Percentiles rank a stretch among this genome's conserved stretches.
These are phyloP conservation scores for Taiozyma sp. DNA, from an alignment of 1,139 yeast genomes.

Conservation along the genomic window DNA sequence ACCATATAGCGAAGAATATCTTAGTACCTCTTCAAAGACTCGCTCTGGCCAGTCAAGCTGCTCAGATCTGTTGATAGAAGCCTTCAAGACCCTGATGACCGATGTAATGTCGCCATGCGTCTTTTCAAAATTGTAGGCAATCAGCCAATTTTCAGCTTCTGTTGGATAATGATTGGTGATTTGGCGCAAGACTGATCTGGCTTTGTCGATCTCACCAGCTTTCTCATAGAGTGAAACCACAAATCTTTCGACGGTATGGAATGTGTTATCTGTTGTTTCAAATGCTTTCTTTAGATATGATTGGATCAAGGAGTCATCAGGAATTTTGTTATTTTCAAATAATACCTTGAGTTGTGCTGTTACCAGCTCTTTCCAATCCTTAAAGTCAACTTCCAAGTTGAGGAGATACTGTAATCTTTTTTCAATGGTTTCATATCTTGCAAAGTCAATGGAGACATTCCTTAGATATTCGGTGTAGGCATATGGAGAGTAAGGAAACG, in stretches of 20 bases:
- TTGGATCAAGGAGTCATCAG: not conserved
- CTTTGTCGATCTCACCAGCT: slow-evolving; percentile 27
- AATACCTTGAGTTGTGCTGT: not conserved
- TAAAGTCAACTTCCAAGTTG: not conserved
- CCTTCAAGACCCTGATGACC: slow-evolving; percentile 28
- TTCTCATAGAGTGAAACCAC: slow-evolving; percentile 31
- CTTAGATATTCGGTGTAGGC: slow-evolving; percentile 6
- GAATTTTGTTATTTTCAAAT: not conserved
- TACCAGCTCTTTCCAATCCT: slow-evolving; percentile 6
- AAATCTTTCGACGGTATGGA: slow-evolving; percentile 41
- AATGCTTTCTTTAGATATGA: slow-evolving; percentile 26
- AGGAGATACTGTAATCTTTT: slow-evolving; percentile 1
- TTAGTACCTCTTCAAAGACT: slow-evolving; percentile 41
- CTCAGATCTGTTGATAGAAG: slow-evolving; percentile 30
- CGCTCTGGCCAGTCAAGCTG: slow-evolving; percentile 49
- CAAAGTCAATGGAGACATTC: not conserved
- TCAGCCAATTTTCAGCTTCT: slow-evolving; percentile 47
- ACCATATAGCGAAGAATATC: slow-evolving; percentile 38
- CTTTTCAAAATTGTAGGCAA: slow-evolving; percentile 37
- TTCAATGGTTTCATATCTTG: not conserved
- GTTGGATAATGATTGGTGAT: slow-evolving; percentile 29
- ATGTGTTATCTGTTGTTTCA: slow-evolving; percentile 30
- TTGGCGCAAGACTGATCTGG: slow-evolving; percentile 27
- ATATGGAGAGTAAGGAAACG: slow-evolving; percentile 1
- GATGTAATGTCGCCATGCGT: slow-evolving; percentile 24